Evolutionary conservation across 192 early-diverging fungal genomes (phyloP).

Genomic region (Linnemannia elongata): DNA sequence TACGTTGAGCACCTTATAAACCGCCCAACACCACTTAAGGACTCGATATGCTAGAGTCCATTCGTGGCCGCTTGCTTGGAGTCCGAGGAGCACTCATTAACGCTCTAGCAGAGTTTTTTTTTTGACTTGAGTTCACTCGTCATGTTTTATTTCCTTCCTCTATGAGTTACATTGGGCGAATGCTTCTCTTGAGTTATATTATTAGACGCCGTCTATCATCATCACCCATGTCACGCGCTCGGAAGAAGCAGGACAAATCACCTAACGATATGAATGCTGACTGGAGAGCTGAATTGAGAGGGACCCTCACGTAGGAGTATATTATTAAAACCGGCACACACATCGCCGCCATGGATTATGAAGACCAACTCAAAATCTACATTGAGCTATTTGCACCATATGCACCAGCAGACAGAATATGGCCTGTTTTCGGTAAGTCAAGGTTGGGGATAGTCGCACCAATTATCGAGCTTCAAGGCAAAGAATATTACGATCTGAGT

Average conservation of each 20-base stretch:
- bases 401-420: too few relatives aligned
- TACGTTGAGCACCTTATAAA: slow-evolving; percentile 20
- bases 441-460: too few relatives aligned
- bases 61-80: slow-evolving; percentile 33
- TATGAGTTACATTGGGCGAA: background rate
- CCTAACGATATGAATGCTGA: background rate
- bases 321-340: too few relatives aligned
- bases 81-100: slow-evolving; percentile 30
- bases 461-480: too few relatives aligned
- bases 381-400: too few relatives aligned
- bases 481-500: too few relatives aligned
- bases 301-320: slow-evolving; percentile 25
- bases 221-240: slow-evolving; percentile 16
- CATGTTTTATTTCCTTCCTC: background rate
- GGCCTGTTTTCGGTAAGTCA: too few relatives aligned
- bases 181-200: slow-evolving; percentile 5
- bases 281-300: slow-evolving; percentile 27
- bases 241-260: slow-evolving; percentile 9
- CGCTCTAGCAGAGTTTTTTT: slow-evolving; percentile 43
- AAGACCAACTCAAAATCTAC: too few relatives aligned
- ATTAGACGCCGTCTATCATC: slow-evolving; percentile 12
- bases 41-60: slow-evolving; percentile 36
- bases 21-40: slow-evolving; percentile 31
- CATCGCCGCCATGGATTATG: too few relatives aligned
- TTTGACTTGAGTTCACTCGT: slow-evolving; percentile 30